Conservation (phyloP, 2,329 filamentous ascomycete species). For the Arthrinium phaeospermum region DNA sequence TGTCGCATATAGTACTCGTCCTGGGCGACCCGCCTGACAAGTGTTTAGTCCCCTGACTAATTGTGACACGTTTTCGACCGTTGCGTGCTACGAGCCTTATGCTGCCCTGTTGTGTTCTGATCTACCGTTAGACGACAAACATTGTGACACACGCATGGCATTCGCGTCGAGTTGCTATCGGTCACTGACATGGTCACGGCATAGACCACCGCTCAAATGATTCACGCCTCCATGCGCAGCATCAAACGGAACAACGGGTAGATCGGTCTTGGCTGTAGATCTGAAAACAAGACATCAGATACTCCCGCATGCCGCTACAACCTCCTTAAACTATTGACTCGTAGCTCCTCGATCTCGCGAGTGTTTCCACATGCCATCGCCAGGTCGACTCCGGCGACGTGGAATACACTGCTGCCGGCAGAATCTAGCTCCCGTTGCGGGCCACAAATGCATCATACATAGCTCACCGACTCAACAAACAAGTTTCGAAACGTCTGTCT, state of each 20-base stretch:
- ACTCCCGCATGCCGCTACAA: background rate
- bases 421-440: too few relatives aligned
- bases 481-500: background rate
- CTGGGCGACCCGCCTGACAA: background rate
- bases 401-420: too few relatives aligned
- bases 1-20: background rate
- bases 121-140: background rate
- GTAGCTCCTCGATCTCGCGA: too few relatives aligned
- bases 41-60: background rate
- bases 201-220: background rate
- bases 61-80: background rate
- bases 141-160: background rate
- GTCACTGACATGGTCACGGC: background rate
- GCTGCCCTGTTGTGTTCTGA: background rate
- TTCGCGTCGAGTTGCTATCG: background rate
- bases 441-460: too few relatives aligned
- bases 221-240: background rate
- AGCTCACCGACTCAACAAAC: background rate
- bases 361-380: too few relatives aligned
- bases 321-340: too few relatives aligned
- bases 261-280: conserved; percentile 12
- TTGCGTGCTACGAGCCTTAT: background rate
- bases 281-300: too few relatives aligned
- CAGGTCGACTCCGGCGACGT: too few relatives aligned
- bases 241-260: background rate